Evolutionary conservation across 1,284 basidiomycete genomes (phyloP).

Genomic region (Boletus mariae): DNA sequence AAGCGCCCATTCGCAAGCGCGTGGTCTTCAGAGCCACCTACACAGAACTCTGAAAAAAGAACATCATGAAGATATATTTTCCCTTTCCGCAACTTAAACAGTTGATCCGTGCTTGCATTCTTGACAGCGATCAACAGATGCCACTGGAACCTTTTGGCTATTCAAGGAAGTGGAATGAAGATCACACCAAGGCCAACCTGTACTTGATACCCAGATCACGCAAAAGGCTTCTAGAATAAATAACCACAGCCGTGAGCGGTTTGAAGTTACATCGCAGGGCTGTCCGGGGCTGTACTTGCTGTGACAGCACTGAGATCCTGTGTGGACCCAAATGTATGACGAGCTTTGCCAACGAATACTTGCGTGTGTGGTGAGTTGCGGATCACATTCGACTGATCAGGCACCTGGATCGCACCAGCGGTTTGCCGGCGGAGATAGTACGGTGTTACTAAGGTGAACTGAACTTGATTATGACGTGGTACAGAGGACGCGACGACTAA

Average conservation of each 20-base stretch:
- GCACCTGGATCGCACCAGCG: background rate
- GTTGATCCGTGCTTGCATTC: background rate
- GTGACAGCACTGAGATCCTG: slow-evolving; percentile 13
- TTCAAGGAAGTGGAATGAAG: background rate
- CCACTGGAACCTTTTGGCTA: background rate
- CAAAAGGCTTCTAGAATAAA: background rate
- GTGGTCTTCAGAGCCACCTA: background rate
- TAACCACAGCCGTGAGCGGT: background rate
- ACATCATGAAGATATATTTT: background rate
- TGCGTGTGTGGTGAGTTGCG: background rate
- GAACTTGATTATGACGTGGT: background rate
- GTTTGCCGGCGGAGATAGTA: background rate
- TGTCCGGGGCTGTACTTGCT: slow-evolving; percentile 23
- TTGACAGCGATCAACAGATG: background rate
- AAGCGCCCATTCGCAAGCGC: background rate
- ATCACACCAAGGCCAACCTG: background rate
- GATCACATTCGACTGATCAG: background rate
- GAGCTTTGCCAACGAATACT: background rate
- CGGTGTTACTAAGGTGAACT: background rate
- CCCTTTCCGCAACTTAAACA: background rate
- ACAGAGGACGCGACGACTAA: background rate
- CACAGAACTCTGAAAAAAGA: background rate
- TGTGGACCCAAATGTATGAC: background rate
- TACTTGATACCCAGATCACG: background rate
- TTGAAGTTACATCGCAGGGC: slow-evolving; percentile 5